Conservation (phyloP, 2,329 filamentous ascomycete genomes). For the Colletotrichum camelliae region DNA sequence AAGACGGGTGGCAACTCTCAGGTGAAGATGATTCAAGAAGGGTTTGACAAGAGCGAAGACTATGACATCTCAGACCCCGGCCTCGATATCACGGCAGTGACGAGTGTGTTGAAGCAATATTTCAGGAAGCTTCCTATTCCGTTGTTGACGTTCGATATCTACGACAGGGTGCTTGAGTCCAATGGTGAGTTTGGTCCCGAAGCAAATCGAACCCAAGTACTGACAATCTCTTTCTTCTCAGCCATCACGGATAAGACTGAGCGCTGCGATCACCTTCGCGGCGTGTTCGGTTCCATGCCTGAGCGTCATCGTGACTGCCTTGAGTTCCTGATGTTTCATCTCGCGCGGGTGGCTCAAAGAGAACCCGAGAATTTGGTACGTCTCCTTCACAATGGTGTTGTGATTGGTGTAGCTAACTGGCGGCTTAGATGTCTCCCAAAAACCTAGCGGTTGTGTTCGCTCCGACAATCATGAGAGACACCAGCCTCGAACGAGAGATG, state of each 20-base stretch:
- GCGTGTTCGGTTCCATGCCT: conserved; percentile 79
- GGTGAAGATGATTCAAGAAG: conserved; percentile 87
- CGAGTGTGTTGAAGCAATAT: conserved; percentile 95
- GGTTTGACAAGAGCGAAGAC: conserved; percentile 85
- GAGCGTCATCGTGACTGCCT: conserved; percentile 86
- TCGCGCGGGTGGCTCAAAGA: conserved; percentile 82
- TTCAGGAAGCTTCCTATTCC: conserved; percentile 92
- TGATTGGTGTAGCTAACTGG: not conserved
- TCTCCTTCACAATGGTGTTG: conserved; percentile 11
- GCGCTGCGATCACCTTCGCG: conserved; percentile 73
- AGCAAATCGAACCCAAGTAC: conserved; percentile 21
- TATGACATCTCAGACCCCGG: conserved; percentile 94
- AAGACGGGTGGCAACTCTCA: conserved; percentile 95
- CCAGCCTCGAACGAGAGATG: conserved; percentile 91
- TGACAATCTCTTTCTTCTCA: conserved; percentile 36
- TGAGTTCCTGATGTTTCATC: conserved; percentile 92
- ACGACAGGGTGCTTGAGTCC: conserved; percentile 86
- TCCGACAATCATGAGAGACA: conserved; percentile 94
- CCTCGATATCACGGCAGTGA: conserved; percentile 95
- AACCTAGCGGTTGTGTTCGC: conserved; percentile 98
- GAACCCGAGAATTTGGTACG: conserved; percentile 84
- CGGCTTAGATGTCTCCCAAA: conserved; percentile 83
- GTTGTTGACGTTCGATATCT: conserved; percentile 89
- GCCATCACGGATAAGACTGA: conserved; percentile 70
- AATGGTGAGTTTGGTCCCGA: conserved; percentile 59